A percentile compares a stretch with the other conserved stretches of the same genome.
phyloP scores from a whole-genome alignment of 2,329 filamentous ascomycete species.

The Fusarium pseudonygamai region DNA sequence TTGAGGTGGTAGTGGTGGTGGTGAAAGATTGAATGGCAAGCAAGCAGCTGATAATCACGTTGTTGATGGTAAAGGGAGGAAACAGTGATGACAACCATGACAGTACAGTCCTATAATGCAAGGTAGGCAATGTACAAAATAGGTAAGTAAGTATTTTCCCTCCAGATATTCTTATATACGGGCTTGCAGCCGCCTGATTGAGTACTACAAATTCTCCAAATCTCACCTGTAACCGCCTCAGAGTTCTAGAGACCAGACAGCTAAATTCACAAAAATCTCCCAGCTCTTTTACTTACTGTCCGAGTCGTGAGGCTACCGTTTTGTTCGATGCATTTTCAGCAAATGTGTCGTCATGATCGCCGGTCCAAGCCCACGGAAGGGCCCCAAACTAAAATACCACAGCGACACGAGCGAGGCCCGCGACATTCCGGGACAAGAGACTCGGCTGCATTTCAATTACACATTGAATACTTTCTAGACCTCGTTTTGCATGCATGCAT shows the following conservation, averaged over 20 bases:
- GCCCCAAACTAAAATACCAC: constrained; percentile 21
- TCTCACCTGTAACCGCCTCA: background rate
- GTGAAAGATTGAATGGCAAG: background rate
- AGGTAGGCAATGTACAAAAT: background rate
- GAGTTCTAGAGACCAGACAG: background rate
- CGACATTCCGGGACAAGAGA: constrained; percentile 22
- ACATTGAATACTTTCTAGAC: constrained; percentile 3
- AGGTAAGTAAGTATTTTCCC: background rate
- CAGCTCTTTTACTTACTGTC: background rate
- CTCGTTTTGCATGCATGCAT: constrained; percentile 7
- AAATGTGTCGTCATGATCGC: constrained; percentile 42
- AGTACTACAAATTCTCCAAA: background rate
- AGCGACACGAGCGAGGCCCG: constrained; percentile 10
- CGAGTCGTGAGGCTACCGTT: background rate
- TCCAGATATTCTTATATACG: constrained; percentile 33
- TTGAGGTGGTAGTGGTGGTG: background rate
- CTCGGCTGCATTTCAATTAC: constrained; percentile 24
- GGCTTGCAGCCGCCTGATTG: constrained; percentile 6
- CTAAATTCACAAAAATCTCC: background rate
- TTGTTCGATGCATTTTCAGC: constrained; percentile 6
- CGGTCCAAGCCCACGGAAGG: background rate
- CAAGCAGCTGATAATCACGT: constrained; percentile 36
- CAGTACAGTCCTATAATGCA: background rate
- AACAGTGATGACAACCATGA: constrained; percentile 3
- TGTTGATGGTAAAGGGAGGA: constrained; percentile 13